Evolutionary conservation across 192 early-diverging fungal genomes (phyloP), one percentile per base, ranked within the genome.

Genomic region (Phlyctochytrium bullatum): DNA sequence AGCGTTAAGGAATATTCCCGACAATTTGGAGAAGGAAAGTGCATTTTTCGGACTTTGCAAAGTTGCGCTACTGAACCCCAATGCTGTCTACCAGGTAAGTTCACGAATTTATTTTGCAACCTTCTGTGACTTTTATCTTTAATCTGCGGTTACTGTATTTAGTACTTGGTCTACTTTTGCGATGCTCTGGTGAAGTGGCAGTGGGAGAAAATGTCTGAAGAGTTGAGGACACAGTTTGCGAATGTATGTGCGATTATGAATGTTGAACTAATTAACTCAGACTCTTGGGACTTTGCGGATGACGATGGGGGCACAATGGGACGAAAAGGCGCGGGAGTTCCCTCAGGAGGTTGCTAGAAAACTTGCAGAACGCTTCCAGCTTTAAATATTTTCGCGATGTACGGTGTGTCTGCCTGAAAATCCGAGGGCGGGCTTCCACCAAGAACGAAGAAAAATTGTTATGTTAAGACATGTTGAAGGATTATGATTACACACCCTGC

Each of bases 31-130:
- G 76, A 99, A 99, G 82, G 89, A 90, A 64, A 92, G 89, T 61
- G 93, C 97, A n/a, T 99, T 95, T 85, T 82, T 83, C 68, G 97
- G 97, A 36, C 71, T 99, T 69, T 97, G 94, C 79, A 86, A 88
- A 34, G 91, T 98, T 88, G 93, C 97, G 51, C 81, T 90, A 64
- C 74, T 84, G 40, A 97, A 97, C 75, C 96, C 97, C 17, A 84
- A 94, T 56, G 94, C 72, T 25, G 70, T 78, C 33, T 59, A 60
- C 12, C 34, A 36, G 59, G 59, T 62, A 47, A 54, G 34, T 32
- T 30, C 24, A 2, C n/a, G 20, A 27, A 1, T 33, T 40, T 61
- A 31, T 61, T 40, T 34, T 31, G 12, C 2, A 29, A 24, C 2
- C 33, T 66, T 59, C 24, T 32, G 61, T 25, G 29, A 28, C 36